A percentile compares a stretch with the other conserved stretches of the same genome.
These are phyloP conservation scores for Pontederia crassipes DNA, from an alignment of 176 grass and related monocot genomes.

Conservation along the genomic window DNA sequence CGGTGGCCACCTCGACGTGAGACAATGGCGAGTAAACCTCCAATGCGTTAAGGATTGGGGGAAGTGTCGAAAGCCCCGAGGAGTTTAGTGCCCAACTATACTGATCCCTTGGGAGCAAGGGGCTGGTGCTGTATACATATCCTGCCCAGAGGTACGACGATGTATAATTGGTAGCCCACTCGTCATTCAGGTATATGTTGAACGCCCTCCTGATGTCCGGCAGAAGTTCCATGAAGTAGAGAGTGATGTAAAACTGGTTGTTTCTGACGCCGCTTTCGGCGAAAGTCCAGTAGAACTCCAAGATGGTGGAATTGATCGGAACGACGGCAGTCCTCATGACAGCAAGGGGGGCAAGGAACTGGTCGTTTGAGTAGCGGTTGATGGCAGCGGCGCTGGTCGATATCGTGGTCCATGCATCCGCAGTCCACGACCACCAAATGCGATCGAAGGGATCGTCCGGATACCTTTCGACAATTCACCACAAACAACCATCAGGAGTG, in stretches of 20 bases:
- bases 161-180: background rate
- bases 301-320: background rate
- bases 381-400: background rate
- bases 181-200: slow-evolving; percentile 2
- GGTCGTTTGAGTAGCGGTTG: too few relatives aligned
- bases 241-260: background rate
- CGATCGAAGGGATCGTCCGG: background rate
- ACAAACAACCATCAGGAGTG: too few relatives aligned
- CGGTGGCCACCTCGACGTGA: too few relatives aligned
- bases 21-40: too few relatives aligned
- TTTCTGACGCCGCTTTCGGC: background rate
- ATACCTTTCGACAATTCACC: background rate
- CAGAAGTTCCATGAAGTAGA: too few relatives aligned
- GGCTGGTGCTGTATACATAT: background rate
- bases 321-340: too few relatives aligned
- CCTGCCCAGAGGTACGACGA: background rate
- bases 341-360: too few relatives aligned
- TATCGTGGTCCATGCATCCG: background rate
- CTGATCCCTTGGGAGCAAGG: fast-evolving
- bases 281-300: slow-evolving; percentile 4
- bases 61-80: too few relatives aligned
- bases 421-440: background rate
- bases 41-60: too few relatives aligned
- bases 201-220: too few relatives aligned
- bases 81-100: slow-evolving; percentile 9